Evolutionary conservation across 495 filamentous ascomycete species (phyloP), one percentile per base, ranked within the genome.

Genomic region (Talaromyces ruber): DNA sequence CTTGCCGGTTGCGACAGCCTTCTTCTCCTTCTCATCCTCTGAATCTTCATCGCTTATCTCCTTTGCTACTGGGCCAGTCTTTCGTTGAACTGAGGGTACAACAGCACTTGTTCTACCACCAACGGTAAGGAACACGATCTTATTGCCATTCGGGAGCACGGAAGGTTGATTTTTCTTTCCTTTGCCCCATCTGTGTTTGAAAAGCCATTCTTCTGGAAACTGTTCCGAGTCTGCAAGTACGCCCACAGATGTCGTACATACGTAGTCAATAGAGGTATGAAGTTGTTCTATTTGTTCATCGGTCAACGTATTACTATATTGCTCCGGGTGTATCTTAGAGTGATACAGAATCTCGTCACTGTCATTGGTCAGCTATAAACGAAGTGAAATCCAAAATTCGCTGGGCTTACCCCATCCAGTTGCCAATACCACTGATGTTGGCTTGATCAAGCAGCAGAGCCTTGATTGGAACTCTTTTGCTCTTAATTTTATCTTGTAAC

Each of bases 371-470:
- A 74, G 66, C 21, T 3, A 26, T 30, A 29, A 2, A 16, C 28
- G 56, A 51, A 55, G 16, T 61, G 32, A 28, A 22, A 28, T 52
- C 53, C 26, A 11, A 32, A 5, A 25, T 47, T 0, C 28, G 21
- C 58, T 51, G 37, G n/a, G 69, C 81, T 63, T 76, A 86, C 84
- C 85, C 92, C 65, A 98, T 92, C 94, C 93, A 98, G 66, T 97
- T 98, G 2, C 94, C 94, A 55, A 98, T 90, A 5, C 94, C 94
- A 66, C 90, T 92, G 58, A 98, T 87, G 66, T 88, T 89, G n/a
- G 83, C 79, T 70, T 98, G 94, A 67, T 97, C 90, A 12, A 97
- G 80, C 22, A 98, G 72, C 56, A 96, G 77, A 0, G 91, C 87
- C 69, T 97, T 97, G 53, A 98, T 79, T 0, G 93, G 91, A 1